phyloP scores from a whole-genome alignment of 768 basidiomycete genomes.

The Podaxis sp. region DNA sequence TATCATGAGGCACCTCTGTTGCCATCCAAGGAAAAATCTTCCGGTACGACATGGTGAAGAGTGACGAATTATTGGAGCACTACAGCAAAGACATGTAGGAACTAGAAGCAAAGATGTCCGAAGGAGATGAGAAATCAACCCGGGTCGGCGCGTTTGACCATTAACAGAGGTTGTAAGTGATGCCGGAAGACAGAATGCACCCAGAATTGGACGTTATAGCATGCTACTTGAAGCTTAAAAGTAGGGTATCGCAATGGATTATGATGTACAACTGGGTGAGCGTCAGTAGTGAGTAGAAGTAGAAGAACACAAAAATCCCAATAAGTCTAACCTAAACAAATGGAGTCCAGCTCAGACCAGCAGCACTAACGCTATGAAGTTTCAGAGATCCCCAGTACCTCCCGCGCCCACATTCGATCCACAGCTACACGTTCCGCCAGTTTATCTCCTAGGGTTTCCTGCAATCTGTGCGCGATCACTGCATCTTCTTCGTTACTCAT shows the following conservation, averaged over 20 bases:
- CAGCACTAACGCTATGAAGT: neutral
- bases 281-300: neutral
- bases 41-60: too few species aligned
- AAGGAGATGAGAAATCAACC: neutral
- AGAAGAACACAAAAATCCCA: neutral
- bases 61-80: too few species aligned
- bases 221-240: too few species aligned
- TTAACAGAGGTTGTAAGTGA: too few species aligned
- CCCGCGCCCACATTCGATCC: conserved; percentile 66
- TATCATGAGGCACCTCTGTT: neutral
- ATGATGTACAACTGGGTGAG: neutral
- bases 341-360: neutral
- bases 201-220: too few species aligned
- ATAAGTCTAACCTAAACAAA: neutral
- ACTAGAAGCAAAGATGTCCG: neutral
- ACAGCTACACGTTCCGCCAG: conserved; percentile 55
- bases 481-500: conserved; percentile 45
- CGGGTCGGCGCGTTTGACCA: too few species aligned
- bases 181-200: too few species aligned
- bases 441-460: conserved; percentile 55
- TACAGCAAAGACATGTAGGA: neutral
- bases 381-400: conserved; percentile 42
- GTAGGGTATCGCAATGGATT: neutral
- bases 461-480: conserved; percentile 42
- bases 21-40: neutral